Base-by-base conservation (phyloP, 257 asterid genomes). In the Perilla frutescens region DNA sequence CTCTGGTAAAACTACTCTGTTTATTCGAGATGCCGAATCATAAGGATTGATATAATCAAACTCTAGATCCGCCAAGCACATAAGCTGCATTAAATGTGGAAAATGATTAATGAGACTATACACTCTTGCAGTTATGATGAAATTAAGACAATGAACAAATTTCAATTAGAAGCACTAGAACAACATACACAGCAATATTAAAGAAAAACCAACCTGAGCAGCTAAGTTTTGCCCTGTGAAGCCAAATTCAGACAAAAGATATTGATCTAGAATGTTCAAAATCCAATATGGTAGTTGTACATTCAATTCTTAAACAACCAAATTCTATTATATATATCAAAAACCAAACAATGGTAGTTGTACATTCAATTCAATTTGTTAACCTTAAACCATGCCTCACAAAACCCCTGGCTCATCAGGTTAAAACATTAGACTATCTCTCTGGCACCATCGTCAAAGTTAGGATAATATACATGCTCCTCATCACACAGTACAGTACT, bases 1-100 rank as follows among this genome's bases (percentile, higher is more conserved):
- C 83, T 93, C 97, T 0, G 96, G 97, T 60, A 93, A 62, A 57
- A 91, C 81, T 70, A 88, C 83, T 66, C 45, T 81, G 87, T 93
- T 93, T 81, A 93, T 88, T 79, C 94, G 90, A 73, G 87, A 83
- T 20, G 98, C 91, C 3, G 98, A 81, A 76, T 91, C 97, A 13
- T 93, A 93, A 8, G 96, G 96, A 74, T 93, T 91, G 84, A 89
- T 88, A 72, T 89, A 89, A 82, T 93, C 98, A 34, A 84, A 84
- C 80, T 93, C 98, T 71, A 93, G 87, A 87, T 93, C 98, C 48
- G 96, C 87, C 82, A 93, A 88, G 80, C 96, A 87, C 82, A 91
- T 84, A 4, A 93, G 93, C 98, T 93, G 98, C 87, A 81, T 34
- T 37, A 31, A 62, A 78, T 36, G 54, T 54, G 12, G 53, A 47